A percentile compares a stretch with the other conserved stretches of the same genome.
Conservation (phyloP, 2,329 filamentous ascomycete species). For the Huntiella bhutanensis region DNA sequence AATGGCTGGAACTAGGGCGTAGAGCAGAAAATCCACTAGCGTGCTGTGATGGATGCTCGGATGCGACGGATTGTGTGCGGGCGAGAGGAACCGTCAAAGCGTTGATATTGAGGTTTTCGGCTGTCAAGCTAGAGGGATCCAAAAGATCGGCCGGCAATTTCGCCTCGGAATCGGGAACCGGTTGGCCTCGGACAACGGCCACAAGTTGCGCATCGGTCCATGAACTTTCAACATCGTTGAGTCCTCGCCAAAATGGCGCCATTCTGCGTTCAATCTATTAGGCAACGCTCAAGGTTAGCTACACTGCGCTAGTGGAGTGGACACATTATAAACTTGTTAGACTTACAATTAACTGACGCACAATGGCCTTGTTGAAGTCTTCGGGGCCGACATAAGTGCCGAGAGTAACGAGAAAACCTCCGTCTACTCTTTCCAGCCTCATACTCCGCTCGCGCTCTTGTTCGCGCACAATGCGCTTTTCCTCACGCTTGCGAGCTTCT, state of each 20-base stretch:
- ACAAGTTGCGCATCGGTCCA: constrained; percentile 96
- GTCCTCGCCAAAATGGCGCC: constrained; percentile 86
- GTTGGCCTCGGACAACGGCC: constrained; percentile 66
- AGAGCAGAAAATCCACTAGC: constrained; percentile 25
- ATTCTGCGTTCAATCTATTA: constrained; percentile 72
- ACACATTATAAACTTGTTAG: neutral
- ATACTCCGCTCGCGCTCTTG: constrained; percentile 84
- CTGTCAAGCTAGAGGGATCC: constrained; percentile 25
- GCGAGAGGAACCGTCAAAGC: constrained; percentile 55
- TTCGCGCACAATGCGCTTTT: constrained; percentile 52
- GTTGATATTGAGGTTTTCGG: constrained; percentile 26
- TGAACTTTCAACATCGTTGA: constrained; percentile 70
- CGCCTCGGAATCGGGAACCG: constrained; percentile 69
- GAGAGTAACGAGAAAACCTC: constrained; percentile 82
- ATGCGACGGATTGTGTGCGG: constrained; percentile 60
- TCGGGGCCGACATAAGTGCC: constrained; percentile 84
- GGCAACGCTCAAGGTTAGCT: neutral
- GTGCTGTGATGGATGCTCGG: constrained; percentile 32
- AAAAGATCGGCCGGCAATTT: constrained; percentile 46
- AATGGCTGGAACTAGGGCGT: constrained; percentile 52
- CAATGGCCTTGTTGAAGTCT: constrained; percentile 77
- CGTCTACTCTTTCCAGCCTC: constrained; percentile 81
- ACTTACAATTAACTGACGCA: constrained; percentile 75
- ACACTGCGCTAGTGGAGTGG: neutral
- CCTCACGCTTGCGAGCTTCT: constrained; percentile 69